A percentile compares a stretch with the other conserved stretches of the same genome.
Conservation (phyloP, 2,329 filamentous ascomycete genomes). For the Graphilbum sp. region DNA sequence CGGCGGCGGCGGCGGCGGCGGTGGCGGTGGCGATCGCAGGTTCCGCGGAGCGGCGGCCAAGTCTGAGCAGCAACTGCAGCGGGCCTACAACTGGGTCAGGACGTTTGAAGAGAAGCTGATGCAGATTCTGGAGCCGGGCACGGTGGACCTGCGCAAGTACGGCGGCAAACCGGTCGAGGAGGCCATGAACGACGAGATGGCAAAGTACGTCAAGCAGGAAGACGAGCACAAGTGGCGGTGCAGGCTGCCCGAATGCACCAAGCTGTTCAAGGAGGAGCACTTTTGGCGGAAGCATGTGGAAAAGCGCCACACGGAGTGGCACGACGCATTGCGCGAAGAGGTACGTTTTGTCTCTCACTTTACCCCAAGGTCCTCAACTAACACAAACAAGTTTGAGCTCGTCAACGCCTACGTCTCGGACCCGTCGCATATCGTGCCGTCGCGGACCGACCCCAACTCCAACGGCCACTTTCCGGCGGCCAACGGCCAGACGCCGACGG, state of each 20-base stretch:
- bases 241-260: slow-evolving; percentile 89
- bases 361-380: no score
- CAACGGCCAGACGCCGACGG: slow-evolving; percentile 58
- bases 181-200: slow-evolving; percentile 69
- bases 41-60: slow-evolving; percentile 55
- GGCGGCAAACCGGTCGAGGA: slow-evolving; percentile 80
- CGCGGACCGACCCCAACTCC: slow-evolving; percentile 81
- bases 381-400: slow-evolving; percentile 68
- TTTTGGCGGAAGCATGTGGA: slow-evolving; percentile 98
- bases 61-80: slow-evolving; percentile 78
- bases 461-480: slow-evolving; percentile 86
- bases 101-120: slow-evolving; percentile 95
- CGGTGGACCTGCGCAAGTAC: slow-evolving; percentile 74
- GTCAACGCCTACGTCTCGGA: slow-evolving; percentile 93
- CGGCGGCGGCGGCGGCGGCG: slow-evolving; percentile 25
- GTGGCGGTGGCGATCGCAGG: slow-evolving; percentile 22
- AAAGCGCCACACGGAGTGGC: slow-evolving; percentile 85
- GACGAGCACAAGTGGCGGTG: slow-evolving; percentile 95
- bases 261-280: slow-evolving; percentile 90
- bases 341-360: slow-evolving; percentile 39
- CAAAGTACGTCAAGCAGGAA: slow-evolving; percentile 87
- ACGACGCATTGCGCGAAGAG: slow-evolving; percentile 63
- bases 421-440: slow-evolving; percentile 85
- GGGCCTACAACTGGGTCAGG: slow-evolving; percentile 97
- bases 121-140: slow-evolving; percentile 81